Evolutionary conservation across 2,329 filamentous ascomycete species (phyloP), one percentile per base, ranked within the genome.

Genomic region (Blumeria hordei): DNA sequence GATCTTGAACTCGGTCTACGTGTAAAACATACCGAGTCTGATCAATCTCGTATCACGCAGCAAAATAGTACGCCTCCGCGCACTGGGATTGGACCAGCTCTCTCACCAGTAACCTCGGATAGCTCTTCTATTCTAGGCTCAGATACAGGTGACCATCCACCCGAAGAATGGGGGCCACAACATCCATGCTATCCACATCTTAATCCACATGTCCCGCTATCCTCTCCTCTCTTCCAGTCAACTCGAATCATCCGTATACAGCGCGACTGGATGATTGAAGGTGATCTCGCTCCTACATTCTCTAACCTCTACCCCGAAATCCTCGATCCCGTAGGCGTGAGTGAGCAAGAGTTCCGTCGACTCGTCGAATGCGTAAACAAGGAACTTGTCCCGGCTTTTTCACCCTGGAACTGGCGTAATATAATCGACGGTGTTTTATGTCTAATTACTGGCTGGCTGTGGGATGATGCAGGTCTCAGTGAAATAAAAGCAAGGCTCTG

Each of bases 291-390:
- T 1, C 92, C 92, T 0, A 87, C 88, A 0, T 96, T 93, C 65
- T 92, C 86, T 14, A 95, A 96, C 63, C 73, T 95, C 2, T 98
- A 98, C 63, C 92, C 92, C 0, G 92, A 98, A 65, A 94, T 98
- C 56, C 72, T 98, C 7, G 88, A 95, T 60, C 86, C 88, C 0
- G 78, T 78, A 0, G 78, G 88, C 35, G 70, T 98, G 45, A 75
- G 78, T 0, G 92, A 98, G 67, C 81, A 82, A 57, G 86, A 94
- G 62, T 98, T 98, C 64, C 79, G 92, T 3, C 74, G 74, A 10
- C 70, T 96, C 34, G 78, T 98, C 55, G 80, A 88, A 57, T 84
- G 81, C 63, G 74, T 96, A 55, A 98, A 98, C 64, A 70, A 76
- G 11, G 80, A 86, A 59, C 70, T 96, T 14, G 70, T 83, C 41